phyloP scores from a whole-genome alignment of 352 stramenopile species.

The Globisporangium mamillatum region DNA sequence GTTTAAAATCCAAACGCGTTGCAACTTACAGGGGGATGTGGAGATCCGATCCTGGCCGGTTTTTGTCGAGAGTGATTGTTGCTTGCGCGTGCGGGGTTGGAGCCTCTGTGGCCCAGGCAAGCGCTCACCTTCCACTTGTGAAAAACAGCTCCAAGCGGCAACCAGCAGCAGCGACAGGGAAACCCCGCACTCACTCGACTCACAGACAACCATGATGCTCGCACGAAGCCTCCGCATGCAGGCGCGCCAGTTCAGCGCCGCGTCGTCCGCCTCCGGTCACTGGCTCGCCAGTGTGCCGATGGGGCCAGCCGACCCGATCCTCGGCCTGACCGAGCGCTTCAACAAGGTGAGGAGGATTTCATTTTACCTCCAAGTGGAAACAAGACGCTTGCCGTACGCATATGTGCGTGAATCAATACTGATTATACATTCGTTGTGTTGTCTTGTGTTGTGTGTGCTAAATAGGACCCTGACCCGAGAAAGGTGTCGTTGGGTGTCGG shows the following conservation, averaged over 20 bases:
- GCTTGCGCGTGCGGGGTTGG: background rate
- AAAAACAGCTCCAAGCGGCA: slow-evolving; percentile 19
- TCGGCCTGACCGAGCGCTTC: slow-evolving; percentile 92
- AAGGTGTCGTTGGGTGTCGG: slow-evolving; percentile 99
- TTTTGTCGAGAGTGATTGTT: background rate
- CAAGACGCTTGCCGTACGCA: slow-evolving; percentile 28
- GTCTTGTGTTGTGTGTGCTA: slow-evolving; percentile 12
- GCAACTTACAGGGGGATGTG: background rate
- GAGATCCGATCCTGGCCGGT: background rate
- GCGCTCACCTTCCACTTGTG: slow-evolving; percentile 11
- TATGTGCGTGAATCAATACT: background rate
- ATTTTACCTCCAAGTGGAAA: slow-evolving; percentile 16
- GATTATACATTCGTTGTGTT: background rate
- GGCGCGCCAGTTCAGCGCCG: slow-evolving; percentile 43
- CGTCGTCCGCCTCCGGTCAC: slow-evolving; percentile 32
- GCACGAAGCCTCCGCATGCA: slow-evolving; percentile 29
- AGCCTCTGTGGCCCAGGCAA: background rate
- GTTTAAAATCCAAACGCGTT: background rate
- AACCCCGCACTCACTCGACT: background rate
- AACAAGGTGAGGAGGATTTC: slow-evolving; percentile 66
- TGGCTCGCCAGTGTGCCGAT: slow-evolving; percentile 89
- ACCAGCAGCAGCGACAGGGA: background rate
- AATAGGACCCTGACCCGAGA: slow-evolving; percentile 86
- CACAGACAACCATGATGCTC: slow-evolving; percentile 30
- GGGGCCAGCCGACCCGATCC: slow-evolving; percentile 95